Conservation (phyloP, 768 basidiomycete genomes). For the Suillus subluteus region DNA sequence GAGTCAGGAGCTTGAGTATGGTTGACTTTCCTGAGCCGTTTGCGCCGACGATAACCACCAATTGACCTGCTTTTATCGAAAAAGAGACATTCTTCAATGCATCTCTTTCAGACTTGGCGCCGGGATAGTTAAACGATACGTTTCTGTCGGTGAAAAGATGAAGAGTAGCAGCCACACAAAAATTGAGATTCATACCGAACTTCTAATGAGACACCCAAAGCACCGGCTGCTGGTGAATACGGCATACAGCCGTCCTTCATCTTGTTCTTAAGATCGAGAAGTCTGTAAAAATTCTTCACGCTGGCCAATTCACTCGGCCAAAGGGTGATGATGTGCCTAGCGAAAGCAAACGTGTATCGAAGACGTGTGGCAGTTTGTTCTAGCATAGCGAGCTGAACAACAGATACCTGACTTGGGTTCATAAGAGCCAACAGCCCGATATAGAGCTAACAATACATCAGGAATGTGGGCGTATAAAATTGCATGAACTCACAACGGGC, state of each 20-base stretch:
- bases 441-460: conserved; percentile 26
- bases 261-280: conserved; percentile 22
- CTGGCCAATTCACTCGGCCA: conserved; percentile 24
- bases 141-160: conserved; percentile 37
- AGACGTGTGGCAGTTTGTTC: conserved; percentile 29
- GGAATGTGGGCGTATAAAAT: background rate
- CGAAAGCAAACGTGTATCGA: conserved; percentile 23
- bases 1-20: conserved; percentile 44
- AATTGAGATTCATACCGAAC: conserved; percentile 17
- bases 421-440: conserved; percentile 31
- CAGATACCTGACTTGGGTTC: conserved; percentile 28
- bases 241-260: conserved; percentile 30
- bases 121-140: conserved; percentile 57
- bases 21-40: conserved; percentile 41
- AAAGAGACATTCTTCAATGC: conserved; percentile 35
- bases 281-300: conserved; percentile 28
- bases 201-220: conserved; percentile 22
- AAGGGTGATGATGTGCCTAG: background rate
- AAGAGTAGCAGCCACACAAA: background rate
- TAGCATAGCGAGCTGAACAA: conserved; percentile 35
- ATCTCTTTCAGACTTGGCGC: conserved; percentile 26
- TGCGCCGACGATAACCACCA: conserved; percentile 39
- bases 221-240: conserved; percentile 26
- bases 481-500: conserved; percentile 18
- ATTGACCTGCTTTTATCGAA: conserved; percentile 33